These are phyloP conservation scores for Paramecium pentaurelia DNA, from an alignment of 73 alveolate species.

Conservation along the genomic window DNA sequence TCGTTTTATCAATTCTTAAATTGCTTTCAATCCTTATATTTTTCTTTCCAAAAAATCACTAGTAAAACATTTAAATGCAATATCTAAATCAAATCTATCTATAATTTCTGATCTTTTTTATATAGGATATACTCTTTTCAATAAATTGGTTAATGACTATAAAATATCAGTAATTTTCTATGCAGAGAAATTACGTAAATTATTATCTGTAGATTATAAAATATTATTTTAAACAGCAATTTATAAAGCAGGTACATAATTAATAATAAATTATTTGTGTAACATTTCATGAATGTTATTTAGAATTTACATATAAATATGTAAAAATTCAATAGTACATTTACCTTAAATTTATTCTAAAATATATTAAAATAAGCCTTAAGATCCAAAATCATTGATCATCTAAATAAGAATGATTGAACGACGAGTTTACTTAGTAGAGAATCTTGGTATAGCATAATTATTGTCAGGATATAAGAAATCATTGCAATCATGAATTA, in stretches of 20 bases:
- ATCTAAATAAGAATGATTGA: constrained; percentile 64
- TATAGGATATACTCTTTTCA: constrained; percentile 63
- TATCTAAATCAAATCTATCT: constrained; percentile 68
- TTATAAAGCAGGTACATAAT: constrained; percentile 58
- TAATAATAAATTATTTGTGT: constrained; percentile 64
- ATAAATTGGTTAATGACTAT: constrained; percentile 38
- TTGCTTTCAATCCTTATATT: constrained; percentile 80
- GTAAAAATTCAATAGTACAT: constrained; percentile 67
- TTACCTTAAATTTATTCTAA: constrained; percentile 58
- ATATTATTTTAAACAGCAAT: constrained; percentile 65
- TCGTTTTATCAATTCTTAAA: constrained; percentile 64
- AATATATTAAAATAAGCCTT: constrained; percentile 71
- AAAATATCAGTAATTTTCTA: constrained; percentile 74
- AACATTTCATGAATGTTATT: constrained; percentile 66
- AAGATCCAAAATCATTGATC: constrained; percentile 67
- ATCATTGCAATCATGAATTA: constrained; percentile 70
- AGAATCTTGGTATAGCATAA: constrained; percentile 70
- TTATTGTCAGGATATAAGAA: constrained; percentile 49
- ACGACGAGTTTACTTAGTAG: constrained; percentile 60
- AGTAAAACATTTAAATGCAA: constrained; percentile 71
- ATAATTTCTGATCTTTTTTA: constrained; percentile 58
- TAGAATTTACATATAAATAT: constrained; percentile 61
- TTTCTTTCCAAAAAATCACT: constrained; percentile 78
- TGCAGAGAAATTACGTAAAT: constrained; percentile 70
- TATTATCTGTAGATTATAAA: constrained; percentile 66